Conservation (phyloP, 2,329 filamentous ascomycete species). For the Cytospora piceicola region DNA sequence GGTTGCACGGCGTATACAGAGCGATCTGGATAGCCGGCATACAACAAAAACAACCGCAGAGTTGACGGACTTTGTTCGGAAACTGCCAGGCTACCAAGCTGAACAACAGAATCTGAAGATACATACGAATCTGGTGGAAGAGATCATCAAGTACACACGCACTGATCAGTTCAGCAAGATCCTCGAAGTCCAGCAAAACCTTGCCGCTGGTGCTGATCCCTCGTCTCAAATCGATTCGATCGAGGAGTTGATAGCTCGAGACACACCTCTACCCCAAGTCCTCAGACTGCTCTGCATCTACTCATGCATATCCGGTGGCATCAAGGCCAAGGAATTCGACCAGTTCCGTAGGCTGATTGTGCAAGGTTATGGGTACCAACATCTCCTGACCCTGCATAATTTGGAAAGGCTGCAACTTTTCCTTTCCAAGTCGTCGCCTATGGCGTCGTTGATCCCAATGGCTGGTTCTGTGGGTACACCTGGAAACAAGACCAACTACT, state of each 20-base stretch:
- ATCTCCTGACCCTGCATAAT: conserved; percentile 84
- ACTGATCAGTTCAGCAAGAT: conserved; percentile 86
- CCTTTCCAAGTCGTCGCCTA: conserved; percentile 73
- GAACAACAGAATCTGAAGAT: conserved; percentile 92
- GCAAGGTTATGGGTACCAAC: conserved; percentile 93
- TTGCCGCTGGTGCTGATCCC: conserved; percentile 87
- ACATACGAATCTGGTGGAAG: conserved; percentile 89
- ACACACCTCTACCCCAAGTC: conserved; percentile 78
- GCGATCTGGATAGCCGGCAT: conserved; percentile 86
- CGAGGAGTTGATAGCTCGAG: conserved; percentile 90
- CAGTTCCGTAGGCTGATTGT: conserved; percentile 85
- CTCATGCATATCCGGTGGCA: conserved; percentile 84
- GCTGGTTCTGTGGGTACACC: conserved; percentile 58
- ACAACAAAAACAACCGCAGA: conserved; percentile 86
- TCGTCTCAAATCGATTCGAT: conserved; percentile 87
- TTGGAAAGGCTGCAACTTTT: conserved; percentile 91
- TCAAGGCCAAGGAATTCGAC: conserved; percentile 87
- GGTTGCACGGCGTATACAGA: conserved; percentile 81
- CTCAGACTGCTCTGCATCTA: conserved; percentile 88
- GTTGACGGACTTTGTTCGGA: conserved; percentile 92
- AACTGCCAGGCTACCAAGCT: conserved; percentile 87
- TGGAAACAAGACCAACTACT: conserved; percentile 86
- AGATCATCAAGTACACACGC: conserved; percentile 91
- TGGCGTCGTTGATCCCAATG: conserved; percentile 82
- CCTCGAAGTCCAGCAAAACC: conserved; percentile 93